Conservation (phyloP, 305 asterid genomes). For the Salvia sclarea region DNA sequence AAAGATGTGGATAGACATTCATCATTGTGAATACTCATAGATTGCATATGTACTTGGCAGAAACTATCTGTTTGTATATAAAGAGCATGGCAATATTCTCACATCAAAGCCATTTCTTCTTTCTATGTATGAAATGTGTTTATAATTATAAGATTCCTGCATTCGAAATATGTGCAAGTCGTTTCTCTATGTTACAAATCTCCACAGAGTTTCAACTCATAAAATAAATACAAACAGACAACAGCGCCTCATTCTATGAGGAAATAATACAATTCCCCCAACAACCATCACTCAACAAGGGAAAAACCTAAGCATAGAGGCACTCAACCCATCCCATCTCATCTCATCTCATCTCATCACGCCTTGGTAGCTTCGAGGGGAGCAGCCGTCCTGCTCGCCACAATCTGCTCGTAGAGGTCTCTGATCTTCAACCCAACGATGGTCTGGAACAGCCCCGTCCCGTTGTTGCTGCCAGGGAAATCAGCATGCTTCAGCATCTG, state of each 20-base stretch:
- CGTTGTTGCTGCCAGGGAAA: slow-evolving; percentile 98
- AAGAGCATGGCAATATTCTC: not conserved
- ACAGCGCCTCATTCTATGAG: slow-evolving; percentile 34
- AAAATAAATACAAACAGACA: slow-evolving; percentile 44
- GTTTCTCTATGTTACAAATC: slow-evolving; percentile 63
- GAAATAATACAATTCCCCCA: slow-evolving; percentile 32
- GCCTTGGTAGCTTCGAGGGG: slow-evolving; percentile 52
- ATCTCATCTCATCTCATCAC: not conserved
- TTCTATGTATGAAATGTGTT: slow-evolving; percentile 10
- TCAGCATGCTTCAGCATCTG: slow-evolving; percentile 95
- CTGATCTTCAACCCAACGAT: slow-evolving; percentile 82
- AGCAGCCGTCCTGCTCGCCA: slow-evolving; percentile 39
- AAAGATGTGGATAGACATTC: not conserved
- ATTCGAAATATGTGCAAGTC: slow-evolving; percentile 40
- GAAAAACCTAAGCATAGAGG: not conserved
- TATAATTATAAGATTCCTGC: slow-evolving; percentile 30
- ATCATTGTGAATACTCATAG: not conserved
- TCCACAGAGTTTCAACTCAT: slow-evolving; percentile 44
- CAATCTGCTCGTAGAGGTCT: slow-evolving; percentile 58
- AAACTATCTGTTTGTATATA: not conserved
- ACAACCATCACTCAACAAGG: slow-evolving; percentile 10
- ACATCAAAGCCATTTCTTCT: not conserved
- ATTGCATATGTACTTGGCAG: not conserved
- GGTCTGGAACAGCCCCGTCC: slow-evolving; percentile 96
- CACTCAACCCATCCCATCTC: not conserved